A percentile compares a stretch with the other conserved stretches of the same genome.
Conservation (phyloP, 2,329 filamentous ascomycete genomes). For the Pseudocercospora macadamiae region DNA sequence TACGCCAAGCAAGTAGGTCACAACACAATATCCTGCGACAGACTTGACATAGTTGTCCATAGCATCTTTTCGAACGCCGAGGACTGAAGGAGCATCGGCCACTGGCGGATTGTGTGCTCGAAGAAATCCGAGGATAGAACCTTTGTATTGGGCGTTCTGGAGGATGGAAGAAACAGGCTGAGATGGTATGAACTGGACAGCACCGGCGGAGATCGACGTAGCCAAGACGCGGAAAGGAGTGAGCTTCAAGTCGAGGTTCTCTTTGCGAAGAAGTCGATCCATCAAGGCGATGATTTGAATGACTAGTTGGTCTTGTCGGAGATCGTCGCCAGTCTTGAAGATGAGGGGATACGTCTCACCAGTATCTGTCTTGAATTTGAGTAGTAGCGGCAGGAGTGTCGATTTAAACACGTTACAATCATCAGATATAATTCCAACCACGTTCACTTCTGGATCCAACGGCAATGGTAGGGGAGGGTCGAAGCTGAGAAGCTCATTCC, state of each 20-base stretch:
- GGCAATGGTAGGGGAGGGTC: slow-evolving; percentile 87
- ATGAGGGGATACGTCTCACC: slow-evolving; percentile 85
- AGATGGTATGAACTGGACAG: slow-evolving; percentile 88
- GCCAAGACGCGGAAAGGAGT: slow-evolving; percentile 96
- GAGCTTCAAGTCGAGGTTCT: slow-evolving; percentile 92
- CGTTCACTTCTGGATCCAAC: slow-evolving; percentile 78
- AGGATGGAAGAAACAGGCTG: slow-evolving; percentile 77
- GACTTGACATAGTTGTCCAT: slow-evolving; percentile 96
- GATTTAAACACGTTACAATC: slow-evolving; percentile 95
- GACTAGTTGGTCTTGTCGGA: slow-evolving; percentile 94
- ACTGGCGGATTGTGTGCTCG: slow-evolving; percentile 88
- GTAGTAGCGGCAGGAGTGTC: slow-evolving; percentile 84
- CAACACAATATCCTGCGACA: slow-evolving; percentile 96
- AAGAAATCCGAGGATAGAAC: slow-evolving; percentile 77
- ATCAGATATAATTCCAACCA: slow-evolving; percentile 79
- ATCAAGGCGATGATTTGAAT: slow-evolving; percentile 98
- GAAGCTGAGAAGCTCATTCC: slow-evolving; percentile 82
- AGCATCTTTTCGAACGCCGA: slow-evolving; percentile 86
- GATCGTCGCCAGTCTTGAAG: slow-evolving; percentile 89
- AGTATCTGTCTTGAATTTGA: slow-evolving; percentile 81
- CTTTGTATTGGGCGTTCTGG: slow-evolving; percentile 71
- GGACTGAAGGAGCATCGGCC: slow-evolving; percentile 69
- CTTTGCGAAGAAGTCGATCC: slow-evolving; percentile 92
- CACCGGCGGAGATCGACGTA: slow-evolving; percentile 84
- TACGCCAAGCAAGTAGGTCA: slow-evolving; percentile 95